These are phyloP conservation scores for Neurospora tetraspora DNA, from an alignment of 495 filamentous ascomycete genomes.

Conservation along the genomic window DNA sequence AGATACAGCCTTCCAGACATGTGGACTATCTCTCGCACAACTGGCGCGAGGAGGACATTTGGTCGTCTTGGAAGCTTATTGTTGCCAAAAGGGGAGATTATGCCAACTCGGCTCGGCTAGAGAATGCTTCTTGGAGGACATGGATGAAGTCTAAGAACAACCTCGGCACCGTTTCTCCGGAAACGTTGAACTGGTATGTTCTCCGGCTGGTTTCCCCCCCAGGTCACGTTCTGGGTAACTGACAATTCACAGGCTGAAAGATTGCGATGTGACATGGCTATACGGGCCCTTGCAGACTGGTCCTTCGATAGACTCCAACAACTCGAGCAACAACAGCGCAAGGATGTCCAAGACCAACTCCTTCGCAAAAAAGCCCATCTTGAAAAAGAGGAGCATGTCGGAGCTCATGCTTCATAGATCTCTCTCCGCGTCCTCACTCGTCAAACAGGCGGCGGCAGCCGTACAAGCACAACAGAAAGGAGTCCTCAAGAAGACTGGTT, in stretches of 20 bases:
- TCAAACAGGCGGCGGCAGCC: slow-evolving; percentile 89
- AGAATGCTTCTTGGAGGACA: slow-evolving; percentile 98
- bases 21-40: slow-evolving; percentile 95
- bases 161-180: slow-evolving; percentile 76
- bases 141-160: slow-evolving; percentile 88
- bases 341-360: slow-evolving; percentile 69
- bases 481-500: slow-evolving; percentile 30
- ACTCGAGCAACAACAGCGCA: slow-evolving; percentile 41
- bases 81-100: slow-evolving; percentile 67
- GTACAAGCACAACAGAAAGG: slow-evolving; percentile 79
- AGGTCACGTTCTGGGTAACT: slow-evolving; percentile 2
- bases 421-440: slow-evolving; percentile 76
- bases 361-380: slow-evolving; percentile 79
- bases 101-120: slow-evolving; percentile 68
- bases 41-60: slow-evolving; percentile 96
- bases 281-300: slow-evolving; percentile 85
- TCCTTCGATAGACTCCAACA: slow-evolving; percentile 35
- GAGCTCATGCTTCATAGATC: slow-evolving; percentile 91
- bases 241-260: slow-evolving; percentile 64
- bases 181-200: slow-evolving; percentile 79
- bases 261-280: slow-evolving; percentile 95
- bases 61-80: slow-evolving; percentile 93
- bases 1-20: slow-evolving; percentile 72
- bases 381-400: slow-evolving; percentile 94
- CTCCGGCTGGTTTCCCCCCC: background rate